Evolutionary conservation across 1,284 basidiomycete species (phyloP).

Genomic region (Macrocystidia cucumis): DNA sequence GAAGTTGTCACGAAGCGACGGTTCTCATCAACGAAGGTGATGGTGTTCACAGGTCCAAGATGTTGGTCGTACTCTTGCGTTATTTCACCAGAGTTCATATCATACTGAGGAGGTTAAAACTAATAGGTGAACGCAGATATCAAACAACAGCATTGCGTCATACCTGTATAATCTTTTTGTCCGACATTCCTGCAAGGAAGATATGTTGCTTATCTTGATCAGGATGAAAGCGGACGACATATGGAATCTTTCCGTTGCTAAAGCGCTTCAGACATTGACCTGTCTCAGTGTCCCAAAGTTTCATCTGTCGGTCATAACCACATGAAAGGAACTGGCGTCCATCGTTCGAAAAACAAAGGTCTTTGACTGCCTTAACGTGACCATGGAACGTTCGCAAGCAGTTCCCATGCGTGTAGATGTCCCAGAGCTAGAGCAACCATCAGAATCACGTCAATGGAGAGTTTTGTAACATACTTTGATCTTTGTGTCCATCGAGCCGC

Average conservation of each 20-base stretch:
- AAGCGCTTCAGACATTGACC: constrained; percentile 95
- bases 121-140: constrained; percentile 4
- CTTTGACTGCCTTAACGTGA: constrained; percentile 94
- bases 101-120: constrained; percentile 55
- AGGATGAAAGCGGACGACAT: constrained; percentile 93
- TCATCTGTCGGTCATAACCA: constrained; percentile 94
- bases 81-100: constrained; percentile 89
- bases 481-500: constrained; percentile 97
- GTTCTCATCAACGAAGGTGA: constrained; percentile 97
- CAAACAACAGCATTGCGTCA: constrained; percentile 13
- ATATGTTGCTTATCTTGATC: constrained; percentile 94
- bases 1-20: constrained; percentile 96
- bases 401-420: constrained; percentile 94
- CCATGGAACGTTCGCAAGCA: constrained; percentile 97
- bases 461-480: constrained; percentile 68
- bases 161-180: constrained; percentile 98
- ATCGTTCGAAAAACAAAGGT: constrained; percentile 91
- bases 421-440: constrained; percentile 73
- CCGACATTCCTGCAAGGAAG: constrained; percentile 97
- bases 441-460: constrained; percentile 5
- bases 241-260: constrained; percentile 94
- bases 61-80: constrained; percentile 99
- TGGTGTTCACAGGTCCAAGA: constrained; percentile 95
- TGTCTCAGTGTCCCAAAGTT: constrained; percentile 99
- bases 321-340: constrained; percentile 89